These are phyloP conservation scores for Codiaeum variegatum DNA, from an alignment of 441 rosid genomes.

Conservation along the genomic window DNA sequence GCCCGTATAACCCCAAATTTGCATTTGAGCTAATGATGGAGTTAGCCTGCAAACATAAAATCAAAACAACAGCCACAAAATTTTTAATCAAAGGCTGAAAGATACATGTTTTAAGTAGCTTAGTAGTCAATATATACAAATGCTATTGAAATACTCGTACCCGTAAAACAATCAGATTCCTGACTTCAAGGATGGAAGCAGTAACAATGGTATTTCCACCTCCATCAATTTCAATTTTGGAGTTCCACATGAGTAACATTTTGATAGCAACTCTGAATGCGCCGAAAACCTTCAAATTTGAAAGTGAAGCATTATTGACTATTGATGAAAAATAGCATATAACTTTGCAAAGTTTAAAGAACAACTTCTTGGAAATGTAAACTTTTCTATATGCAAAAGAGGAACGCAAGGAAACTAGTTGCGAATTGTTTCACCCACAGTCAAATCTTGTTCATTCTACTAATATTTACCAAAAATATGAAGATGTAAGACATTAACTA, in stretches of 20 bases:
- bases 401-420: slow-evolving; percentile 2
- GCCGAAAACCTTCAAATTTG: slow-evolving; percentile 79
- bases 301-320: slow-evolving; percentile 24
- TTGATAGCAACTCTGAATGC: slow-evolving; percentile 92
- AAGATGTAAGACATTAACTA: neutral
- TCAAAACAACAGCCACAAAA: slow-evolving; percentile 16
- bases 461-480: neutral
- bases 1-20: slow-evolving; percentile 89
- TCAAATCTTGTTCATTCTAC: neutral
- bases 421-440: neutral
- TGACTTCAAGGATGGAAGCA: slow-evolving; percentile 91
- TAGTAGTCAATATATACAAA: slow-evolving; percentile 11
- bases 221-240: slow-evolving; percentile 88
- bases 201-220: slow-evolving; percentile 89
- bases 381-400: neutral
- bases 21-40: slow-evolving; percentile 84
- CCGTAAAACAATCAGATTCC: slow-evolving; percentile 93
- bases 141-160: slow-evolving; percentile 41
- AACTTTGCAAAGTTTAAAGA: slow-evolving; percentile 19
- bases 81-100: slow-evolving; percentile 11
- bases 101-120: slow-evolving; percentile 7
- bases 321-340: slow-evolving; percentile 13
- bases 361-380: neutral
- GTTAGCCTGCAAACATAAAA: slow-evolving; percentile 58
- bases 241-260: slow-evolving; percentile 98